Evolutionary conservation across 768 basidiomycete genomes (phyloP).

Genomic region (Lentinula sp.): DNA sequence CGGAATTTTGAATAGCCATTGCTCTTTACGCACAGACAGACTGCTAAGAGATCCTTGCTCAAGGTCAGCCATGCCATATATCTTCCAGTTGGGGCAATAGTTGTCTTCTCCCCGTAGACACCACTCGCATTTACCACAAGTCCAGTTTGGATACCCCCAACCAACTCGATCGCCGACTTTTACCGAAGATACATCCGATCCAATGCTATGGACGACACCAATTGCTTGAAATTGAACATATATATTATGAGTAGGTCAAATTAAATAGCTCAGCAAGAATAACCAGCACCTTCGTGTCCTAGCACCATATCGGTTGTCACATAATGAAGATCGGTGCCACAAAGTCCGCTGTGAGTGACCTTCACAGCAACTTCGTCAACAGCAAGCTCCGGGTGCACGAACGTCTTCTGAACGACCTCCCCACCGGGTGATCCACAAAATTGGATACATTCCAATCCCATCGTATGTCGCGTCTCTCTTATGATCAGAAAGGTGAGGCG

Average conservation of each 20-base stretch:
- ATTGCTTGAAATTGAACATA: slow-evolving; percentile 6
- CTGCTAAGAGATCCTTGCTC: slow-evolving; percentile 28
- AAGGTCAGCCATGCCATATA: slow-evolving; percentile 10
- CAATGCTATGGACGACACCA: slow-evolving; percentile 24
- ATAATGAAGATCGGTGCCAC: slow-evolving; percentile 29
- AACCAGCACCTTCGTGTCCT: slow-evolving; percentile 25
- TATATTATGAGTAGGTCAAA: background rate
- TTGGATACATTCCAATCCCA: background rate
- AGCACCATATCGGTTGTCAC: slow-evolving; percentile 22
- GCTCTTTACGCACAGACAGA: slow-evolving; percentile 22
- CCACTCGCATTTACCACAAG: slow-evolving; percentile 22
- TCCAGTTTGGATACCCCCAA: slow-evolving; percentile 25
- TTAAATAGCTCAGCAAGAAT: too few species aligned
- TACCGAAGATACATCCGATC: slow-evolving; percentile 1
- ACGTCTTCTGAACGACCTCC: background rate
- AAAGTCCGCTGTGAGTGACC: slow-evolving; percentile 18
- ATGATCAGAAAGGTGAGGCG: background rate
- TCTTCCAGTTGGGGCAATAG: slow-evolving; percentile 12
- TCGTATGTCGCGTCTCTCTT: background rate
- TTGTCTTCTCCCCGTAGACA: slow-evolving; percentile 26
- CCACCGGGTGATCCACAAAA: background rate
- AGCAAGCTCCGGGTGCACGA: background rate
- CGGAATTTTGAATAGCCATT: slow-evolving; percentile 25
- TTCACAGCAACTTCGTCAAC: slow-evolving; percentile 3
- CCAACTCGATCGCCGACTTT: slow-evolving; percentile 25